A percentile compares a stretch with the other conserved stretches of the same genome.
Evolutionary conservation across 1,284 basidiomycete genomes (phyloP).

Genomic region (Puccinia novopanici): DNA sequence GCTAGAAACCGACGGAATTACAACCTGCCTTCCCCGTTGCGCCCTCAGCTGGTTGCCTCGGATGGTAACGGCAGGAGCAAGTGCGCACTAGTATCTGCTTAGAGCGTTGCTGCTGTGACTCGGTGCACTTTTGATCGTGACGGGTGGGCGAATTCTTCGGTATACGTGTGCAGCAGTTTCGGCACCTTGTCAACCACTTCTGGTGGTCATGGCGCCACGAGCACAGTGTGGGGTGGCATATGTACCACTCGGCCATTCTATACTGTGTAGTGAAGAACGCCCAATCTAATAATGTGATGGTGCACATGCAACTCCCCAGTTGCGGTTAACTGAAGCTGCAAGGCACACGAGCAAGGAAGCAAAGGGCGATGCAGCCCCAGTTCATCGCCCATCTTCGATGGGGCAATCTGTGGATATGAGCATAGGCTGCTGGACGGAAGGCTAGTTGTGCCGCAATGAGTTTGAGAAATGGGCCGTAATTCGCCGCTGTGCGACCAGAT

Average conservation of each 20-base stretch:
- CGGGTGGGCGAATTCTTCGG: background rate
- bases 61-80: conserved; percentile 3
- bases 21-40: background rate
- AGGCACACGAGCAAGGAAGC: too few relatives aligned
- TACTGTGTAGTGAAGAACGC: background rate
- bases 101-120: background rate
- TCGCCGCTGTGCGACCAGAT: too few relatives aligned
- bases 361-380: too few relatives aligned
- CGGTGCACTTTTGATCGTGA: background rate
- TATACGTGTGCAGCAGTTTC: background rate
- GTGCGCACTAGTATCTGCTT: background rate
- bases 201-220: conserved; percentile 1
- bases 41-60: too few relatives aligned
- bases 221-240: background rate
- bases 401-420: too few relatives aligned
- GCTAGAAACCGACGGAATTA: conserved; percentile 31
- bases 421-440: too few relatives aligned
- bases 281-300: background rate
- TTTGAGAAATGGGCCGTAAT: too few relatives aligned
- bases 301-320: too few relatives aligned
- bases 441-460: too few relatives aligned
- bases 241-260: background rate
- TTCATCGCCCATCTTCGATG: too few relatives aligned
- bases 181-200: conserved; percentile 20
- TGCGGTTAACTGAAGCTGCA: too few relatives aligned